Percentiles rank a stretch among this genome's conserved stretches.
phyloP scores from a whole-genome alignment of 495 filamentous ascomycete genomes.

The Apodospora peruviana region DNA sequence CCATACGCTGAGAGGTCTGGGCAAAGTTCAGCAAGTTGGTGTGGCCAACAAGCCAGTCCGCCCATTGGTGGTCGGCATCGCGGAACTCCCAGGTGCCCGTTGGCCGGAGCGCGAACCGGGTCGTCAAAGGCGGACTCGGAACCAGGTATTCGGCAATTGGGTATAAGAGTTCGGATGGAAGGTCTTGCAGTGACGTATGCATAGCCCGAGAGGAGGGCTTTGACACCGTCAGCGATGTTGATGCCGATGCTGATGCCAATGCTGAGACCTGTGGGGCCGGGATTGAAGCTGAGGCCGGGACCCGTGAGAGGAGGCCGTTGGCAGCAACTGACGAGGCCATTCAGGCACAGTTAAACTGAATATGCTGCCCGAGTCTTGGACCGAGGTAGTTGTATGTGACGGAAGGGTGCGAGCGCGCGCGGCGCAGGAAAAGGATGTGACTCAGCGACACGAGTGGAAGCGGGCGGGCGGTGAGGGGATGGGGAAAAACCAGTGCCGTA shows the following conservation, averaged over 20 bases:
- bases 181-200: constrained; percentile 20
- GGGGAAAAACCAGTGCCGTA: too few species aligned
- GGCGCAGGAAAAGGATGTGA: too few species aligned
- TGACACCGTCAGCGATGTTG: not conserved
- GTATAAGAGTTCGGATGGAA: constrained; percentile 24
- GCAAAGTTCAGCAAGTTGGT: constrained; percentile 19
- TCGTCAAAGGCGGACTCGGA: constrained; percentile 19
- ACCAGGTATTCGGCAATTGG: constrained; percentile 25
- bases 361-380: too few species aligned
- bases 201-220: constrained; percentile 1
- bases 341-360: not conserved
- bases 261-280: not conserved
- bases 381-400: too few species aligned
- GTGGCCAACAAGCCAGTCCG: constrained; percentile 20
- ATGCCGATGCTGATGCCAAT: not conserved
- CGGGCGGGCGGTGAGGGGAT: too few species aligned
- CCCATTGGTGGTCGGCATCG: constrained; percentile 24
- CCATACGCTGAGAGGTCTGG: constrained; percentile 26
- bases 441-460: too few species aligned
- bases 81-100: constrained; percentile 28
- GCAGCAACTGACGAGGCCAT: constrained; percentile 8
- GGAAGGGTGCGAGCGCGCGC: too few species aligned
- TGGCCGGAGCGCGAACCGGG: constrained; percentile 24
- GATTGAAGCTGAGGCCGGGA: not conserved
- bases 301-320: not conserved